These are phyloP conservation scores for Zostera marina DNA, from an alignment of 116 monocot species.

Conservation along the genomic window DNA sequence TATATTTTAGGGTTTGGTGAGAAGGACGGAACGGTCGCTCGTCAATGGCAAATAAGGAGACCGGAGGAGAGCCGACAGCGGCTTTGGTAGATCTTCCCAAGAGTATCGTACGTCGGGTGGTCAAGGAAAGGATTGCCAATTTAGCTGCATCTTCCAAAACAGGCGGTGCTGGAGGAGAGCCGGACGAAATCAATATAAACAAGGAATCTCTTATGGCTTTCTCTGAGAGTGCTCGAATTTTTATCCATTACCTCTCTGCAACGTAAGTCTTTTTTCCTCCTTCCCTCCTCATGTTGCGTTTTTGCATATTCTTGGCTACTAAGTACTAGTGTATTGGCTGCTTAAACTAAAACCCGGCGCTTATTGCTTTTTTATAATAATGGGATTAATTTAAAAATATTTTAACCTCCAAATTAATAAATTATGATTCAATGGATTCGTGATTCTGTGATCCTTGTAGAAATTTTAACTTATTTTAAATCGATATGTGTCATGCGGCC, in stretches of 20 bases:
- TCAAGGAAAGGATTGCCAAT: constrained; percentile 72
- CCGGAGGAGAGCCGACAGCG: constrained; percentile 10
- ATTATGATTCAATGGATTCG: too few species aligned
- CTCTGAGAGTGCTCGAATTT: constrained; percentile 77
- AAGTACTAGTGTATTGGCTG: not conserved
- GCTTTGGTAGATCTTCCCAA: constrained; percentile 73
- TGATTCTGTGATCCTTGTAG: too few species aligned
- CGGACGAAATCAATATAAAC: constrained; percentile 38
- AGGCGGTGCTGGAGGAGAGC: constrained; percentile 10
- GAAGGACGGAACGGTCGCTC: constrained; percentile 2
- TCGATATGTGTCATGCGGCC: too few species aligned
- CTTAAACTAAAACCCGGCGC: too few species aligned
- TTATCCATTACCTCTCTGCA: constrained; percentile 96
- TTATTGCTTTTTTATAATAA: too few species aligned
- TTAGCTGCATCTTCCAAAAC: constrained; percentile 15
- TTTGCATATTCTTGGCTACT: not conserved
- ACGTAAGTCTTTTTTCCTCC: constrained; percentile 21
- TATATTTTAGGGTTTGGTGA: constrained; percentile 1
- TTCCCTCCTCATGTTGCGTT: not conserved
- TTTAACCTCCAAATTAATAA: too few species aligned
- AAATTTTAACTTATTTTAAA: too few species aligned
- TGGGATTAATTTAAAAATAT: too few species aligned
- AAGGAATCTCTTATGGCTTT: constrained; percentile 84
- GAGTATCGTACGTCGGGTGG: constrained; percentile 54
- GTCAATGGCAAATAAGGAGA: constrained; percentile 12